Evolutionary conservation across 2,329 filamentous ascomycete species (phyloP).

Genomic region (Coleophoma cylindrospora): DNA sequence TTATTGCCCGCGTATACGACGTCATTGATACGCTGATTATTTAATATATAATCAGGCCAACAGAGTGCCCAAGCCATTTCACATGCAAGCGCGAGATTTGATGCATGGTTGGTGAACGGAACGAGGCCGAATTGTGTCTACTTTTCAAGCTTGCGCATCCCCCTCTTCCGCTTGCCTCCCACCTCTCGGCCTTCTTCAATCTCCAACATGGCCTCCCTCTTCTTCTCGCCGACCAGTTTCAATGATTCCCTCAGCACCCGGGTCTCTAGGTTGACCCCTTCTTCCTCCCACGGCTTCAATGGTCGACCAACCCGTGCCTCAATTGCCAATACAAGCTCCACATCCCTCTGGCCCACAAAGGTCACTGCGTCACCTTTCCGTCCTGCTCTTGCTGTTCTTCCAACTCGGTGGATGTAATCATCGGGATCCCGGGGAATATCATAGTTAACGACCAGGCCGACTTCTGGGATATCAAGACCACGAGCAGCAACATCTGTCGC

Average conservation of each 20-base stretch:
- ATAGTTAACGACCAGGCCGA: slow-evolving; percentile 88
- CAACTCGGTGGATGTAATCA: slow-evolving; percentile 95
- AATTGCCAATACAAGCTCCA: slow-evolving; percentile 84
- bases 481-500: slow-evolving; percentile 93
- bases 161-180: slow-evolving; percentile 71
- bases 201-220: slow-evolving; percentile 83
- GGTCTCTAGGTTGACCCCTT: slow-evolving; percentile 90
- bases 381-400: slow-evolving; percentile 90
- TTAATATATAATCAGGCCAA: no score
- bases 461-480: slow-evolving; percentile 92
- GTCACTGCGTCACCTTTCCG: slow-evolving; percentile 78
- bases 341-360: slow-evolving; percentile 88
- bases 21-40: no score
- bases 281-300: slow-evolving; percentile 82
- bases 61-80: not conserved
- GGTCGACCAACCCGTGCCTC: slow-evolving; percentile 74
- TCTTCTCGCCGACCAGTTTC: slow-evolving; percentile 89
- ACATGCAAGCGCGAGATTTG: not conserved
- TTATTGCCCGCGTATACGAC: no score
- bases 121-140: not conserved
- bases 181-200: slow-evolving; percentile 92
- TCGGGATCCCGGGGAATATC: slow-evolving; percentile 94
- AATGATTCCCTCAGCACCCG: slow-evolving; percentile 79
- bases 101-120: not conserved
- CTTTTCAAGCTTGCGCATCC: slow-evolving; percentile 44